These are phyloP conservation scores for Jamesozyma lodderae DNA, from an alignment of 805 yeast genomes.

Conservation along the genomic window DNA sequence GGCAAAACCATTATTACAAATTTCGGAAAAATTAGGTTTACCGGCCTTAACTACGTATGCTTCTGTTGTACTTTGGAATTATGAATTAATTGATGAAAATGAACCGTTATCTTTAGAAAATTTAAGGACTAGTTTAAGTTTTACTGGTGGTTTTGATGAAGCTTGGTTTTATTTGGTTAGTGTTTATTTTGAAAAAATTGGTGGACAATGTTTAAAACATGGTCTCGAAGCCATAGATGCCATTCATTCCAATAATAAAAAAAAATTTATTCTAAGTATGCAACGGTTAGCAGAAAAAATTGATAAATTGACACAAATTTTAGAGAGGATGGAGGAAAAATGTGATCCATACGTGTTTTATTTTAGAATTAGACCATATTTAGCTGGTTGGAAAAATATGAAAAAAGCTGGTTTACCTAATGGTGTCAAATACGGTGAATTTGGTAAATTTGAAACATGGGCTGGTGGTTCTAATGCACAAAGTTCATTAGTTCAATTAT, in stretches of 20 bases:
- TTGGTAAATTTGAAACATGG: slow-evolving; percentile 43
- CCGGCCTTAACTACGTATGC: slow-evolving; percentile 90
- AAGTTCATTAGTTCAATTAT: slow-evolving; percentile 76
- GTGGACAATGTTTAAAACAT: slow-evolving; percentile 57
- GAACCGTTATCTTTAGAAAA: slow-evolving; percentile 49
- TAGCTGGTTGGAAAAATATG: slow-evolving; percentile 96
- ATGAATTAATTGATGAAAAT: slow-evolving; percentile 42
- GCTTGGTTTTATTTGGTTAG: slow-evolving; percentile 89
- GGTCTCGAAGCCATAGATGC: slow-evolving; percentile 62
- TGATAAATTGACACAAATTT: slow-evolving; percentile 60
- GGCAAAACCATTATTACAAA: slow-evolving; percentile 59
- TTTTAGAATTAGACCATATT: slow-evolving; percentile 74
- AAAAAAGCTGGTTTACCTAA: slow-evolving; percentile 68
- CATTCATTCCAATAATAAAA: slow-evolving; percentile 39
- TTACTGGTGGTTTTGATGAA: slow-evolving; percentile 86
- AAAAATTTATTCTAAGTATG: slow-evolving; percentile 37
- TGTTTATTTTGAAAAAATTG: slow-evolving; percentile 75
- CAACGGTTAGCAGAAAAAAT: slow-evolving; percentile 66
- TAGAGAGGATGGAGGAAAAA: slow-evolving; percentile 83
- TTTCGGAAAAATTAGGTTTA: slow-evolving; percentile 51
- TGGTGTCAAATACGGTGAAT: slow-evolving; percentile 74
- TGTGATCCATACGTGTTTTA: slow-evolving; percentile 92
- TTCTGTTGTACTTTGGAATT: slow-evolving; percentile 83
- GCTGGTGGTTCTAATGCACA: slow-evolving; percentile 96
- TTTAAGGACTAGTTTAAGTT: slow-evolving; percentile 71